Evolutionary conservation across 257 asterid species (phyloP).

Genomic region (Echium plantagineum): DNA sequence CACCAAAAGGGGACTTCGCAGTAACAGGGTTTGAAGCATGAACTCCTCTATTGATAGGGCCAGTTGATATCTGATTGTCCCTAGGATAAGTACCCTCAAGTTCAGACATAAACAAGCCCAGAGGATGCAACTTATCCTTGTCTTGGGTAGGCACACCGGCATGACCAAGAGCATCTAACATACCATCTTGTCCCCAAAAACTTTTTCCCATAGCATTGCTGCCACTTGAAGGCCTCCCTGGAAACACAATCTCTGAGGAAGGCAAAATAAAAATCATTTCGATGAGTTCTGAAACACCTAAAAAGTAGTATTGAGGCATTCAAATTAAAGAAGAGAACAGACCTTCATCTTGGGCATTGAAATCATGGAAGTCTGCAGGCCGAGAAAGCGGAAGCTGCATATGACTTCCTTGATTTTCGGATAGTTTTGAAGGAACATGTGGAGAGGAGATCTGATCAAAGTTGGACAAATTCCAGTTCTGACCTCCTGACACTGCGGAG

Average conservation of each 20-base stretch:
- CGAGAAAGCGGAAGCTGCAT: slow-evolving; percentile 33
- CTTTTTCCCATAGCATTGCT: slow-evolving; percentile 43
- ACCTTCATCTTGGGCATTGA: slow-evolving; percentile 72
- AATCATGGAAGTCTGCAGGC: slow-evolving; percentile 37
- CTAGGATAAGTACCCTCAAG: slow-evolving; percentile 58
- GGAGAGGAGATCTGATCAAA: slow-evolving; percentile 37
- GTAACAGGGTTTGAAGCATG: slow-evolving; percentile 39
- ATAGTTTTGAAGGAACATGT: slow-evolving; percentile 28
- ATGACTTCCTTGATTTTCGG: slow-evolving; percentile 38
- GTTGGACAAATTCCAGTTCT: slow-evolving; percentile 47
- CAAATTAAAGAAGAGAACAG: slow-evolving; percentile 11
- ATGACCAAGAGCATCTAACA: slow-evolving; percentile 26
- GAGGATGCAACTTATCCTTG: slow-evolving; percentile 53
- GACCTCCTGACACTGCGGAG: slow-evolving; percentile 27
- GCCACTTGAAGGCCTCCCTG: slow-evolving; percentile 75
- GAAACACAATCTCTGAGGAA: slow-evolving; percentile 60
- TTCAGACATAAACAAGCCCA: slow-evolving; percentile 85
- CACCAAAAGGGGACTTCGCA: slow-evolving; percentile 41
- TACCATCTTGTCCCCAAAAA: slow-evolving; percentile 29
- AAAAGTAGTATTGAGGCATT: slow-evolving; percentile 3
- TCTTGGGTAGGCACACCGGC: slow-evolving; percentile 31
- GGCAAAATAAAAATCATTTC: not conserved
- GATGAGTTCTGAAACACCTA: slow-evolving; percentile 11
- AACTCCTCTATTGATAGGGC: slow-evolving; percentile 25
- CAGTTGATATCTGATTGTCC: slow-evolving; percentile 31